Conservation (phyloP, 2,329 filamentous ascomycete genomes). For the Waltergamsia citrina region DNA sequence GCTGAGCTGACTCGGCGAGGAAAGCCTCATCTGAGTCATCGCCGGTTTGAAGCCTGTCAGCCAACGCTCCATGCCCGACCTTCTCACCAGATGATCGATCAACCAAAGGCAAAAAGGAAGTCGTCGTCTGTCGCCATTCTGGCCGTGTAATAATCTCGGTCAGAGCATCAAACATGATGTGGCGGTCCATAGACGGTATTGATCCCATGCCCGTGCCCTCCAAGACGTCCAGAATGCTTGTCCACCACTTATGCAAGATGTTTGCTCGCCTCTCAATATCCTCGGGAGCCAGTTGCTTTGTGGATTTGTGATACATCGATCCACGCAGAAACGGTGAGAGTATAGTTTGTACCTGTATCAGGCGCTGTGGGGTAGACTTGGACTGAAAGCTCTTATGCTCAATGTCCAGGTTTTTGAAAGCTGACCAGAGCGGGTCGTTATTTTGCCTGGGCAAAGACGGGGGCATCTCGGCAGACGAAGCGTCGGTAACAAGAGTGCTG, state of each 20-base stretch:
- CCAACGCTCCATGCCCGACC: constrained; percentile 34
- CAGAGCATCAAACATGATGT: constrained; percentile 68
- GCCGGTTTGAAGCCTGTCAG: constrained; percentile 47
- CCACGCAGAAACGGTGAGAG: constrained; percentile 70
- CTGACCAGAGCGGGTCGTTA: constrained; percentile 44
- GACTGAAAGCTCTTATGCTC: constrained; percentile 50
- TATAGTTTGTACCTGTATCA: constrained; percentile 61
- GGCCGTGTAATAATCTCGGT: constrained; percentile 78
- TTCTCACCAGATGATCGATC: constrained; percentile 41
- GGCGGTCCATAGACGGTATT: constrained; percentile 75
- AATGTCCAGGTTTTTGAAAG: constrained; percentile 45
- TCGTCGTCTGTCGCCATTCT: constrained; percentile 74
- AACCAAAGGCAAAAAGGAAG: constrained; percentile 52
- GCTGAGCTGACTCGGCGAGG: constrained; percentile 61
- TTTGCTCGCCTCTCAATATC: constrained; percentile 72
- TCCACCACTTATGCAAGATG: constrained; percentile 90
- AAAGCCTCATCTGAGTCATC: constrained; percentile 57
- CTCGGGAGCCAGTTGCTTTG: constrained; percentile 56
- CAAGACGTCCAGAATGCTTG: constrained; percentile 69
- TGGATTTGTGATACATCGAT: constrained; percentile 59
- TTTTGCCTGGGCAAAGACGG: constrained; percentile 17
- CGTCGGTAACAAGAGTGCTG: constrained; percentile 28
- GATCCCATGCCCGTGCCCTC: constrained; percentile 59
- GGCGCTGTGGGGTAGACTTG: constrained; percentile 65
- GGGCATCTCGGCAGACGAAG: constrained; percentile 37